Conservation (phyloP, 2,329 filamentous ascomycete species). For the Cadophora luteo-olivacea region DNA sequence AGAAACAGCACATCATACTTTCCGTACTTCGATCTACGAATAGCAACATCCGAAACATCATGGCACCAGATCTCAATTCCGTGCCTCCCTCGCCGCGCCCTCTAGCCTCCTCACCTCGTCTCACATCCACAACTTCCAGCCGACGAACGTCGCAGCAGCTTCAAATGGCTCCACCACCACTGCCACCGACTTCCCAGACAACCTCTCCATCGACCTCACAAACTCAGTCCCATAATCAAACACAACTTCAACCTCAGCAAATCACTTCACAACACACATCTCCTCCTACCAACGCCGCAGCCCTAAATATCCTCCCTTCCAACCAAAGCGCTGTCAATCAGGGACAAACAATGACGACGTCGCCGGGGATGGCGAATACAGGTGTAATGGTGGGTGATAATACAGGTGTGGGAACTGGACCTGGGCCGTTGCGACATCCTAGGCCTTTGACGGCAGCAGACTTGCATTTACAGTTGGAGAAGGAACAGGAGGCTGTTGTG, state of each 20-base stretch:
- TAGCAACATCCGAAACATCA: conserved; percentile 35
- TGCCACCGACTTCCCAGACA: neutral
- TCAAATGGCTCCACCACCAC: conserved; percentile 33
- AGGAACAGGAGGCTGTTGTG: conserved; percentile 94
- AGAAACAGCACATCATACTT: neutral
- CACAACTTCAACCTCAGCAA: conserved; percentile 21
- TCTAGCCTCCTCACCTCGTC: conserved; percentile 37
- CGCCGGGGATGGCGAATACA: conserved; percentile 33
- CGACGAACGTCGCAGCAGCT: conserved; percentile 40
- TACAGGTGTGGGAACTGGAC: conserved; percentile 59
- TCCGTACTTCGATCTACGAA: neutral
- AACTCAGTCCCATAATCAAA: conserved; percentile 24
- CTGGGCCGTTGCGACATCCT: conserved; percentile 83
- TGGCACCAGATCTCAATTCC: conserved; percentile 47
- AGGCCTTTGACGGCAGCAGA: conserved; percentile 88
- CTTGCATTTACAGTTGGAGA: conserved; percentile 87
- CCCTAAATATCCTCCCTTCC: conserved; percentile 42
- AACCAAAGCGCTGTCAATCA: conserved; percentile 43
- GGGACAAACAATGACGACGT: conserved; percentile 29
- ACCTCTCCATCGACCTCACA: conserved; percentile 21
- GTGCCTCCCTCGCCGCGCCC: conserved; percentile 44
- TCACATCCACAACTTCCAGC: conserved; percentile 38
- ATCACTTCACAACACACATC: conserved; percentile 12
- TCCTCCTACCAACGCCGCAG: conserved; percentile 23
- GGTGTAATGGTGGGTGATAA: conserved; percentile 42